These are phyloP conservation scores for Elongisporangium anandrum DNA, from an alignment of 352 stramenopile species.

Conservation along the genomic window DNA sequence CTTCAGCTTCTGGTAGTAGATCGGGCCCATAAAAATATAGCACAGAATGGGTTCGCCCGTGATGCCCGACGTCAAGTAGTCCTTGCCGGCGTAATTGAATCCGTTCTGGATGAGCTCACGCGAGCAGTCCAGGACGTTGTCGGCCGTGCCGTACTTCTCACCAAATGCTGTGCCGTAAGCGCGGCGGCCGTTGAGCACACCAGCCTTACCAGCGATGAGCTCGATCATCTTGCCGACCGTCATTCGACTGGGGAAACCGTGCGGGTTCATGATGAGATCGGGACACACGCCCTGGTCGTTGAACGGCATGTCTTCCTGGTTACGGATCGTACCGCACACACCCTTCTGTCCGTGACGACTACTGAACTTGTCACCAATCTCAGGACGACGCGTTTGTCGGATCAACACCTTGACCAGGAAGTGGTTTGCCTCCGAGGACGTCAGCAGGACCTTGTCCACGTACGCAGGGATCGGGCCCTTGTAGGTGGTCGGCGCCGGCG, in stretches of 20 bases:
- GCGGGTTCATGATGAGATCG: conserved; percentile 99
- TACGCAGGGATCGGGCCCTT: conserved; percentile 93
- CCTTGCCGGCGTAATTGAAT: conserved; percentile 99
- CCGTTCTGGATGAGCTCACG: conserved; percentile 95
- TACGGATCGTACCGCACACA: conserved; percentile 96
- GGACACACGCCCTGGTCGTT: conserved; percentile 97
- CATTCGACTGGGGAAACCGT: conserved; percentile 99
- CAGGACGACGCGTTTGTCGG: conserved; percentile 93
- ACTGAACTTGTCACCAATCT: conserved; percentile 99
- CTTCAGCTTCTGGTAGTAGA: conserved; percentile 99
- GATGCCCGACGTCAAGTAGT: conserved; percentile 92
- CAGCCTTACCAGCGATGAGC: conserved; percentile 97
- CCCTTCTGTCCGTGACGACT: conserved; percentile 99
- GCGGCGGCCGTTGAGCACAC: conserved; percentile 93
- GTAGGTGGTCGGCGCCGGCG: conserved; percentile 91
- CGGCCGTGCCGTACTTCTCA: conserved; percentile 96
- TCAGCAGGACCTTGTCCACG: conserved; percentile 99
- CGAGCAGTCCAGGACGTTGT: conserved; percentile 89
- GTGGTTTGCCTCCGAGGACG: conserved; percentile 96
- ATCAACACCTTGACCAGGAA: conserved; percentile 98
- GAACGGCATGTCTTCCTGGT: conserved; percentile 99
- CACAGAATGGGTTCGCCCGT: conserved; percentile 97
- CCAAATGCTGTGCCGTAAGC: conserved; percentile 99
- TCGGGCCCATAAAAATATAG: conserved; percentile 99
- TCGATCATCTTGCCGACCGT: conserved; percentile 99